Evolutionary conservation across 768 basidiomycete genomes (phyloP), one percentile per base, ranked within the genome.

Genomic region (Boletus sensibilis): DNA sequence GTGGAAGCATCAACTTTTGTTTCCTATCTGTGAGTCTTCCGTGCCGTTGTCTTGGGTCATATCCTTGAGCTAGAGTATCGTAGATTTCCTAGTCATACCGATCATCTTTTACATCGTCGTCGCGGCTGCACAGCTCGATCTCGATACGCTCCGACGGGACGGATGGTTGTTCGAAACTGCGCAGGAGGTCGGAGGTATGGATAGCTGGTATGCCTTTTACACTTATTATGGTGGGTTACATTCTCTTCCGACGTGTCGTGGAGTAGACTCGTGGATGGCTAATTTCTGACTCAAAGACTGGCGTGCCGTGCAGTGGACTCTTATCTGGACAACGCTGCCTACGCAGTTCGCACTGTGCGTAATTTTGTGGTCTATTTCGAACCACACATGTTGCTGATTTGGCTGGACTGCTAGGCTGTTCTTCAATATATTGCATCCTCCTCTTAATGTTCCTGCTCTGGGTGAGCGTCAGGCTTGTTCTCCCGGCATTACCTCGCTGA

Each of bases 341-440:
- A 98, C 95, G 1, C 96, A 98, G 67, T 84, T 98, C 56, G 96
- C 96, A 5, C 70, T 99, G 85, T 88, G 58, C 66, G 90, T 74
- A 63, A 69, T 52, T 61, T 43, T 57, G 69, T 35, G 21, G 21
- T 16, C 12, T 5, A 3, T 21, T 34, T 37, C 1, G 20, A 13
- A 8, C 5, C 20, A 23, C 1, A 5, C 41, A 5, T 7, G 10
- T 45, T 9, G 29, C 57, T 75, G 40, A 69, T 73, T 50, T 69
- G 70, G 18, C 65, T 67, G 13, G 45, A 25, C 27, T 12, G n/a
- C 31, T 53, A 90, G 88, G 55, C 58, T 93, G 35, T 92, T 93
- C 68, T 92, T 93, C 74, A 92, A 92, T 63, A 80, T 93, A 50
- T 67, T 94, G 42, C 90, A 94, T 66, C 87, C 93, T 39, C 90